Evolutionary conservation across 805 yeast genomes (phyloP), one percentile per base, ranked within the genome.

Genomic region (Barnettozyma salicaria): DNA sequence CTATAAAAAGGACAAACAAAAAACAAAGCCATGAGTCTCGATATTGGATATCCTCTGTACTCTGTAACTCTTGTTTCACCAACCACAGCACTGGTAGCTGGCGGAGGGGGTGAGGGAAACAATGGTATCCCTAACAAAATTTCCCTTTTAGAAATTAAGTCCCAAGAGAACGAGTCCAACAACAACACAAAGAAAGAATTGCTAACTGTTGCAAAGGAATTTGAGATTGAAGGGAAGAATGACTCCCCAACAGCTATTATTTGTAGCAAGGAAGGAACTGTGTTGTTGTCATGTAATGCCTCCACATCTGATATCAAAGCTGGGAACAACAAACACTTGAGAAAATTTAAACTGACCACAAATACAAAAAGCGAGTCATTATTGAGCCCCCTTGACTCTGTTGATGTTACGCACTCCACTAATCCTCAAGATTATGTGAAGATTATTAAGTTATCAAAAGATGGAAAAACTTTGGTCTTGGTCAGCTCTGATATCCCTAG

Each of bases 81-180:
- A 44, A 61, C 66, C 42, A 72, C 78, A 2, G 57, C 89, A 19
- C 58, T 88, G 33, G 81, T 81, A 20, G 78, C 87, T 3, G 98
- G 98, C 28, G 98, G 98, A 30, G 97, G 97, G 21, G 97, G 97
- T 19, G 95, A 86, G 57, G 95, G 95, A 8, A 79, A 78, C 52
- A 81, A 86, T 52, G 96, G 95, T 21, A 78, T 87, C 38, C 83
- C 89, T 27, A 90, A 90, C 60, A 86, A 83, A 56, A 64, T 90
- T 44, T 76, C 88, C 4, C 80, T 81, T 2, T 57, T 82, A 28
- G 60, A 72, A 32, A 66, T 83, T 31, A 72, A 76, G 49, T 78
- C 38, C 66, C 65, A 23, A 68, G 69, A 39, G 55, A 53, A n/a
- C 52, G 53, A 25, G 58, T 56, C 21, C 16, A 27, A 19, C 23